A percentile compares a stretch with the other conserved stretches of the same genome.
Conservation (phyloP, 2,329 filamentous ascomycete genomes). For the Cercospora zeina region DNA sequence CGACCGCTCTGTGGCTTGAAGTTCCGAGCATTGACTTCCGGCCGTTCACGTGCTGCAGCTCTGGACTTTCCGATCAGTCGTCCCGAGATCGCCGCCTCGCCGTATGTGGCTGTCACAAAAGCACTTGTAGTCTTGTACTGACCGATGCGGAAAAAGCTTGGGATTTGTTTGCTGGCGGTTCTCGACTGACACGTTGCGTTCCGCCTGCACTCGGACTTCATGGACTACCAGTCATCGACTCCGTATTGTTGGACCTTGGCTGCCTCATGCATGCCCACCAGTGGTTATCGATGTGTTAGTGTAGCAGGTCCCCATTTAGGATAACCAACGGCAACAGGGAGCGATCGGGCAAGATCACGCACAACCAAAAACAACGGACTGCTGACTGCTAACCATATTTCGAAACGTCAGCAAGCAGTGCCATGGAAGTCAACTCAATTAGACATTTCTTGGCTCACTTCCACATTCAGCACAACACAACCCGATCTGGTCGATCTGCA, state of each 20-base stretch:
- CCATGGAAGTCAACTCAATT: slow-evolving; percentile 1
- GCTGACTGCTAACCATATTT: neutral
- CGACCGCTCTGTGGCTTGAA: neutral
- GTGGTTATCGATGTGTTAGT: neutral
- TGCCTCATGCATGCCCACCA: too few relatives aligned
- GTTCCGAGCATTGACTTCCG: neutral
- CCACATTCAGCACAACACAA: neutral
- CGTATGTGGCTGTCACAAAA: neutral
- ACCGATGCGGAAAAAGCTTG: neutral
- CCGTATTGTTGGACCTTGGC: too few relatives aligned
- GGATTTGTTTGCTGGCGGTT: neutral
- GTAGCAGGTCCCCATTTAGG: neutral
- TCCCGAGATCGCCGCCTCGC: neutral
- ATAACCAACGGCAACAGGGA: neutral
- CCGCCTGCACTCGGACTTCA: too few relatives aligned
- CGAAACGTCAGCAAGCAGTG: neutral
- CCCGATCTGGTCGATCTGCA: neutral
- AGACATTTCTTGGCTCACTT: neutral
- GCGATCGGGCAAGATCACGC: neutral
- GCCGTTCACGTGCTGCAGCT: neutral
- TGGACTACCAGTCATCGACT: too few relatives aligned
- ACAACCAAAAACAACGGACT: neutral
- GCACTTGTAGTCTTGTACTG: neutral
- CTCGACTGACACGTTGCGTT: too few relatives aligned
- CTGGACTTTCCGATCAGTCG: neutral